Conservation (phyloP, 2,329 filamentous ascomycete species). For the Colletotrichum lentis region DNA sequence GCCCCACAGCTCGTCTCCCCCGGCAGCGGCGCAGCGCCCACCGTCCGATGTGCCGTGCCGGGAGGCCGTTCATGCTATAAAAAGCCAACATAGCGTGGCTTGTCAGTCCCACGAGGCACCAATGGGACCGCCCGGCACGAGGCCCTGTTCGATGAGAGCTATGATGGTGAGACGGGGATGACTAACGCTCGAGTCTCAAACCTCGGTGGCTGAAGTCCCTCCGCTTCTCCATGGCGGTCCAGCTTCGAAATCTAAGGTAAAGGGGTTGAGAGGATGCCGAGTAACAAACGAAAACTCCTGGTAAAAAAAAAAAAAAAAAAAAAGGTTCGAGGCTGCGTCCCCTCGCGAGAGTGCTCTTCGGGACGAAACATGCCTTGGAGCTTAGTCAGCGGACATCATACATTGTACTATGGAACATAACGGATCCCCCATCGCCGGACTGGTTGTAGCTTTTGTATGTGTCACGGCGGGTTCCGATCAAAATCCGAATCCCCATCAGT, state of each 20-base stretch:
- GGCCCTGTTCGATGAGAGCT: conserved; percentile 8
- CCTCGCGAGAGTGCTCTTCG: conserved; percentile 15
- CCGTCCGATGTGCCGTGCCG: conserved; percentile 34
- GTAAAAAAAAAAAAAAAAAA: too few species aligned
- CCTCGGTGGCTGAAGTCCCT: conserved; percentile 23
- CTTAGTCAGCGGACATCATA: neutral
- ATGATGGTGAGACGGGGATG: conserved; percentile 32
- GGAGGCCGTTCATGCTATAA: conserved; percentile 31
- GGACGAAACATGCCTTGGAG: conserved; percentile 26
- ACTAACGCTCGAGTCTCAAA: conserved; percentile 29
- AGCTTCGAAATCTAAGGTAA: neutral
- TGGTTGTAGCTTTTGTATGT: neutral
- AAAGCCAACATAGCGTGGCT: conserved; percentile 16
- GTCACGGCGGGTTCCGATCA: neutral
- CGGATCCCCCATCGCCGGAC: neutral
- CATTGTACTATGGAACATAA: neutral
- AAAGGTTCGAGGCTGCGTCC: neutral
- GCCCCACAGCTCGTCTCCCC: neutral
- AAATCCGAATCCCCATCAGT: neutral
- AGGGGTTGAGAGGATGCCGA: conserved; percentile 6
- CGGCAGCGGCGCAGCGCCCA: conserved; percentile 20
- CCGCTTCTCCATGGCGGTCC: neutral
- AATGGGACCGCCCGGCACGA: conserved; percentile 4
- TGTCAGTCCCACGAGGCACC: neutral
- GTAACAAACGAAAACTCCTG: neutral